Percentiles rank a stretch among this genome's conserved stretches.
These are phyloP conservation scores for Paraconiothyrium sp. DNA, from an alignment of 2,329 filamentous ascomycete species.

Conservation along the genomic window DNA sequence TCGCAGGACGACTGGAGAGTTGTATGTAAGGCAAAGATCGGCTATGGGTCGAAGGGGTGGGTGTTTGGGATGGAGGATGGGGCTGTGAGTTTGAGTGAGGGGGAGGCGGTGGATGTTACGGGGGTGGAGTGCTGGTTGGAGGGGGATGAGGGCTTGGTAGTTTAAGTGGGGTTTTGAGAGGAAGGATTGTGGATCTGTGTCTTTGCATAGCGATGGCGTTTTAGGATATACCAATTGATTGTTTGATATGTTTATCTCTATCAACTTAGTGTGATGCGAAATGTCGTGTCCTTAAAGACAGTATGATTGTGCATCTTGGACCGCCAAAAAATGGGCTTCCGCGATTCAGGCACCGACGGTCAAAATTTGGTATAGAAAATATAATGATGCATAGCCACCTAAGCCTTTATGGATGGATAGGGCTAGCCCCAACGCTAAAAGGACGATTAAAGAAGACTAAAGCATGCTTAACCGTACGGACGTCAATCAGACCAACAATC, in stretches of 20 bases:
- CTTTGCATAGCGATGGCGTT: too few species aligned
- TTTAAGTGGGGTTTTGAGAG: too few species aligned
- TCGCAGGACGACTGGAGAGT: slow-evolving; percentile 21
- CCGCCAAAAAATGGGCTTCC: background rate
- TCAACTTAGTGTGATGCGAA: too few species aligned
- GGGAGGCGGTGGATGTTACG: slow-evolving; percentile 25
- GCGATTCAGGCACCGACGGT: too few species aligned
- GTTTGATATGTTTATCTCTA: too few species aligned
- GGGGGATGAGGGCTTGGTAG: slow-evolving; percentile 9
- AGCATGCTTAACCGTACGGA: background rate
- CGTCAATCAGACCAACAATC: background rate
- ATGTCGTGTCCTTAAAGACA: background rate
- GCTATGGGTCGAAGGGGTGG: slow-evolving; percentile 17
- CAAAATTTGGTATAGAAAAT: too few species aligned
- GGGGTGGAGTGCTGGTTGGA: slow-evolving; percentile 23
- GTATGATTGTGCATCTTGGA: background rate
- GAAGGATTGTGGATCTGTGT: too few species aligned
- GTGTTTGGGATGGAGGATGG: slow-evolving; percentile 22
- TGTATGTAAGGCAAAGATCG: slow-evolving; percentile 24
- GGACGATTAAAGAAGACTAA: background rate
- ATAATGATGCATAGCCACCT: background rate
- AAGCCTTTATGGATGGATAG: background rate
- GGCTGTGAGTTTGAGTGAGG: slow-evolving; percentile 20
- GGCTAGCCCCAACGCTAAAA: background rate
- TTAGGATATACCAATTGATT: too few species aligned